These are phyloP conservation scores for Brassica cretica DNA, from an alignment of 345 rosid species.

Conservation along the genomic window DNA sequence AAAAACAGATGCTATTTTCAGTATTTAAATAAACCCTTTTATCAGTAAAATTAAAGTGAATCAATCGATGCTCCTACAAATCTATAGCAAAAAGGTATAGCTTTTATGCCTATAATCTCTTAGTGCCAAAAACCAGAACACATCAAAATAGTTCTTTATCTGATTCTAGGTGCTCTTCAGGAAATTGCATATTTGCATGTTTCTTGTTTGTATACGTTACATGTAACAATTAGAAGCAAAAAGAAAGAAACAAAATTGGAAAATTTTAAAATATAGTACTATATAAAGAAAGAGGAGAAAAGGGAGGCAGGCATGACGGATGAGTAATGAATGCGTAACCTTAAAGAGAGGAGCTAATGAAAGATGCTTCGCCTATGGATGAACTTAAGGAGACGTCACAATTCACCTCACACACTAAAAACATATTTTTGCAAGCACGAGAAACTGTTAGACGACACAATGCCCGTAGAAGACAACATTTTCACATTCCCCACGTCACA, in stretches of 20 bases:
- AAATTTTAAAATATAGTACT: background rate
- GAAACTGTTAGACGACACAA: slow-evolving; percentile 26
- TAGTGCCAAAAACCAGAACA: background rate
- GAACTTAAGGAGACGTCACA: slow-evolving; percentile 37
- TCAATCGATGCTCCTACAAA: background rate
- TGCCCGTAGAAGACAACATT: slow-evolving; percentile 20
- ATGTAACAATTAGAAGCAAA: background rate
- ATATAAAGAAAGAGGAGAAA: background rate
- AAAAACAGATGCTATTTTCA: background rate
- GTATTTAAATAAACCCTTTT: background rate
- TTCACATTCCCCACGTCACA: slow-evolving; percentile 38
- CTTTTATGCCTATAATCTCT: background rate
- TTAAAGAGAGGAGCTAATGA: slow-evolving; percentile 42
- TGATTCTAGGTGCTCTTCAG: background rate
- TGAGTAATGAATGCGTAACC: slow-evolving; percentile 42
- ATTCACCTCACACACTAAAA: slow-evolving; percentile 28
- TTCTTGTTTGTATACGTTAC: slow-evolving; percentile 9
- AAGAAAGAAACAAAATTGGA: background rate
- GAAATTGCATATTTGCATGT: background rate
- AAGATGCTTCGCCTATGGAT: slow-evolving; percentile 38
- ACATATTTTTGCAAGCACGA: slow-evolving; percentile 36
- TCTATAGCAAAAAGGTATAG: background rate
- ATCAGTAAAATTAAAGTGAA: background rate
- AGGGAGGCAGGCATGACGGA: slow-evolving; percentile 26
- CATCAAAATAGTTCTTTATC: background rate